phyloP scores from a whole-genome alignment of 169 alveolate genomes.

The Cryptosporidium baileyi region DNA sequence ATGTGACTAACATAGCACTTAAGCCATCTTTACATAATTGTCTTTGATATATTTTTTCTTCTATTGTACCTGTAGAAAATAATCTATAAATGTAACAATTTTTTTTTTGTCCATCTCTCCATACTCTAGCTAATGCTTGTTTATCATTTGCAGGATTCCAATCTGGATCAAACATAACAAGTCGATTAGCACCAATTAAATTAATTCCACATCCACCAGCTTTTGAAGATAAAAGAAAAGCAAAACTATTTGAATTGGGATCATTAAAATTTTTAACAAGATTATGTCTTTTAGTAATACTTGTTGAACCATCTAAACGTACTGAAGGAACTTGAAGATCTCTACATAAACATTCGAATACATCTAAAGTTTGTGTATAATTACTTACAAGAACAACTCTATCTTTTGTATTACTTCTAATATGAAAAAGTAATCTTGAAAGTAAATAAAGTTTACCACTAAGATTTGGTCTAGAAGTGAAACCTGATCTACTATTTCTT shows the following conservation, averaged over 20 bases:
- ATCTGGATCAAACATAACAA: conserved; percentile 96
- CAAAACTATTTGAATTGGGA: conserved; percentile 83
- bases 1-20: conserved; percentile 87
- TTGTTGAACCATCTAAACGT: conserved; percentile 89
- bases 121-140: conserved; percentile 95
- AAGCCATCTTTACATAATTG: conserved; percentile 81
- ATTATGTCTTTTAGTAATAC: conserved; percentile 84
- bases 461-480: conserved; percentile 24
- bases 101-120: conserved; percentile 97
- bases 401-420: conserved; percentile 81
- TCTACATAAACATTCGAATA: conserved; percentile 84
- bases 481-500: conserved; percentile 48
- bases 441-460: conserved; percentile 54
- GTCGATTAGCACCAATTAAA: conserved; percentile 95
- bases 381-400: conserved; percentile 89
- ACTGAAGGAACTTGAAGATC: conserved; percentile 83
- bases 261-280: conserved; percentile 87
- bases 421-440: conserved; percentile 76
- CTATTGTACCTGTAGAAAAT: conserved; percentile 96
- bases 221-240: conserved; percentile 93
- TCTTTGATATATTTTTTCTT: conserved; percentile 94
- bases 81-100: conserved; percentile 94
- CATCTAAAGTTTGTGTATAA: conserved; percentile 90
- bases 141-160: conserved; percentile 99
- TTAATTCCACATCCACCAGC: conserved; percentile 99